Evolutionary conservation across 768 basidiomycete genomes (phyloP).

Genomic region (Fomitopsis serialis): DNA sequence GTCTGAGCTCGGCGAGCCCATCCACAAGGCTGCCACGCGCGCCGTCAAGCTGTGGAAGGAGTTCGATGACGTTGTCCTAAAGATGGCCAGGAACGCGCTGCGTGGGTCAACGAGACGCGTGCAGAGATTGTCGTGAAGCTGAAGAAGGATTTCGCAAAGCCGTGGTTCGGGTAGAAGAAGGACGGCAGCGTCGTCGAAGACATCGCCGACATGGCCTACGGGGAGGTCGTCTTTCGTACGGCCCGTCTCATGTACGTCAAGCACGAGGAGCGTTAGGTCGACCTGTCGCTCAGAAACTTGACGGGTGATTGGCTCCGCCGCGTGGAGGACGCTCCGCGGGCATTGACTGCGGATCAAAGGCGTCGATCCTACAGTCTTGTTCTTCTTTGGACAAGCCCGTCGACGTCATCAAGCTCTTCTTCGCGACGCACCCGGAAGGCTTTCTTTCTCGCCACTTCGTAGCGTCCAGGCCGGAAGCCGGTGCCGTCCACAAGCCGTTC

Average conservation of each 20-base stretch:
- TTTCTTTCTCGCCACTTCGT: conserved; percentile 93
- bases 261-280: conserved; percentile 92
- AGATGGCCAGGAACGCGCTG: conserved; percentile 83
- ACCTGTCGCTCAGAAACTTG: conserved; percentile 84
- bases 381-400: conserved; percentile 76
- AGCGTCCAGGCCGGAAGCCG: conserved; percentile 96
- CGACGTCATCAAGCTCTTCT: conserved; percentile 75
- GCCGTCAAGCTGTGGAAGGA: conserved; percentile 98
- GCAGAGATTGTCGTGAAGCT: conserved; percentile 88
- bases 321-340: conserved; percentile 94
- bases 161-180: conserved; percentile 97
- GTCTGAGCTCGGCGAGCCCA: conserved; percentile 97
- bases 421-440: conserved; percentile 81
- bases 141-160: conserved; percentile 94
- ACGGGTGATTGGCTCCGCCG: conserved; percentile 97
- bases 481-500: too few species aligned
- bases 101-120: conserved; percentile 83
- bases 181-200: conserved; percentile 80
- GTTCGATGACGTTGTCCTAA: conserved; percentile 96
- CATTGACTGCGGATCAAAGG: conserved; percentile 71
- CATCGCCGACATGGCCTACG: conserved; percentile 96
- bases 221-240: conserved; percentile 90
- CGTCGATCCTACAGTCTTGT: conserved; percentile 84
- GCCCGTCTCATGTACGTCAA: conserved; percentile 90
- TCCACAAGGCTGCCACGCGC: conserved; percentile 97